A percentile compares a stretch with the other conserved stretches of the same genome.
Conservation (phyloP, 345 rosid species). For the Citrus unshiu region DNA sequence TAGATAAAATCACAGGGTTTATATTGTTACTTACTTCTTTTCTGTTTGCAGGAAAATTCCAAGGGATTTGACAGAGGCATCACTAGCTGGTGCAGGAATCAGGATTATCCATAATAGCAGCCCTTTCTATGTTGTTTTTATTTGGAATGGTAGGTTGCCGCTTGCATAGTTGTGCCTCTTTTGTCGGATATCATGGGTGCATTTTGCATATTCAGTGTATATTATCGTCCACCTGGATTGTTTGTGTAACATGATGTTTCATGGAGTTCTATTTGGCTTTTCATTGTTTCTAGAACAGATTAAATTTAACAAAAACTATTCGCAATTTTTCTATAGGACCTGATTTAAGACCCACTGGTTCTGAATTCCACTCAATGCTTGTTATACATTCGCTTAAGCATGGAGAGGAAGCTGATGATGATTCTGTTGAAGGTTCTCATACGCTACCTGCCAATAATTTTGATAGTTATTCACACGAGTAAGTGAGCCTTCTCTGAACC, state of each 20-base stretch:
- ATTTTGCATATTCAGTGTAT: not conserved
- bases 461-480: constrained; percentile 71
- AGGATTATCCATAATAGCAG: constrained; percentile 87
- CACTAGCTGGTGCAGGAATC: constrained; percentile 95
- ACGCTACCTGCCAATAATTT: constrained; percentile 55
- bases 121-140: constrained; percentile 79
- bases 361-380: constrained; percentile 77
- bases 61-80: constrained; percentile 97
- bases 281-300: constrained; percentile 73
- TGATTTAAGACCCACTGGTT: constrained; percentile 72
- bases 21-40: constrained; percentile 1
- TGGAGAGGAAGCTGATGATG: constrained; percentile 75
- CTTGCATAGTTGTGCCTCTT: constrained; percentile 1
- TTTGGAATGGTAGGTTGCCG: constrained; percentile 84
- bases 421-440: constrained; percentile 59
- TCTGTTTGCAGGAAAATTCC: constrained; percentile 83
- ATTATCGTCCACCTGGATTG: not conserved
- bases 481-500: constrained; percentile 35
- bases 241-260: not conserved
- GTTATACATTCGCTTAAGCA: constrained; percentile 58
- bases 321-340: constrained; percentile 87
- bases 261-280: not conserved
- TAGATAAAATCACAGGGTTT: not conserved
- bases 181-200: not conserved
- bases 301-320: constrained; percentile 91